phyloP scores from a whole-genome alignment of 495 filamentous ascomycete species.

The Hypoxylon fragiforme region DNA sequence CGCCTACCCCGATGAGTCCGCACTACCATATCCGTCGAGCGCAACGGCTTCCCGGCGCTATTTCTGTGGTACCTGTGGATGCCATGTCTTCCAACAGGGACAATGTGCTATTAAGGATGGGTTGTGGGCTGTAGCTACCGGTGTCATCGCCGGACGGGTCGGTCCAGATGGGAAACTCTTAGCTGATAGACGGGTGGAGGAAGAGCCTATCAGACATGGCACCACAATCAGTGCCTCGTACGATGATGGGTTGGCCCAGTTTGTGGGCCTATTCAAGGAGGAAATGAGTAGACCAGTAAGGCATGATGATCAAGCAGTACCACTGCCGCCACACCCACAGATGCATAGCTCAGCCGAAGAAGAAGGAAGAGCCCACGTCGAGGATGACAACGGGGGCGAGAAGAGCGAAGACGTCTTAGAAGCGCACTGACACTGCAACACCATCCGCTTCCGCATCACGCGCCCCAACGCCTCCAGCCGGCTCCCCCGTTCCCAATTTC shows the following conservation, averaged over 20 bases:
- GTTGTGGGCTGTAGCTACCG: slow-evolving; percentile 42
- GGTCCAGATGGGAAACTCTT: not conserved
- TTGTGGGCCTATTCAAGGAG: slow-evolving; percentile 40
- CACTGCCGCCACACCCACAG: too few species aligned
- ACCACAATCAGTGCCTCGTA: too few species aligned
- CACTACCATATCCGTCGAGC: slow-evolving; percentile 4
- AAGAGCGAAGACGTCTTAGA: slow-evolving; percentile 27
- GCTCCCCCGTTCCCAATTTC: slow-evolving; percentile 33
- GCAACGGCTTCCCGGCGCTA: slow-evolving; percentile 46
- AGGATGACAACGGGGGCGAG: not conserved
- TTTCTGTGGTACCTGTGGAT: slow-evolving; percentile 71
- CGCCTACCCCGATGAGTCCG: slow-evolving; percentile 42
- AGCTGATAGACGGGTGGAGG: slow-evolving; percentile 1
- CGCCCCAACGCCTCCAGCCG: slow-evolving; percentile 39
- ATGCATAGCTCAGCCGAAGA: too few species aligned
- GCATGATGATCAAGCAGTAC: too few species aligned
- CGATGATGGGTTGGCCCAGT: slow-evolving; percentile 64
- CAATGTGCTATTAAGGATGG: slow-evolving; percentile 15
- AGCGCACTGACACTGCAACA: slow-evolving; percentile 48
- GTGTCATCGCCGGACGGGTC: slow-evolving; percentile 24
- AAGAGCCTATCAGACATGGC: too few species aligned
- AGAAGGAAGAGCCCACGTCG: not conserved
- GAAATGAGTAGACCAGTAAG: too few species aligned
- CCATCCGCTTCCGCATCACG: slow-evolving; percentile 46
- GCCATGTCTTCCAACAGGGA: slow-evolving; percentile 56